phyloP scores from a whole-genome alignment of 352 stramenopile species.

The Pseudoperonospora humuli region DNA sequence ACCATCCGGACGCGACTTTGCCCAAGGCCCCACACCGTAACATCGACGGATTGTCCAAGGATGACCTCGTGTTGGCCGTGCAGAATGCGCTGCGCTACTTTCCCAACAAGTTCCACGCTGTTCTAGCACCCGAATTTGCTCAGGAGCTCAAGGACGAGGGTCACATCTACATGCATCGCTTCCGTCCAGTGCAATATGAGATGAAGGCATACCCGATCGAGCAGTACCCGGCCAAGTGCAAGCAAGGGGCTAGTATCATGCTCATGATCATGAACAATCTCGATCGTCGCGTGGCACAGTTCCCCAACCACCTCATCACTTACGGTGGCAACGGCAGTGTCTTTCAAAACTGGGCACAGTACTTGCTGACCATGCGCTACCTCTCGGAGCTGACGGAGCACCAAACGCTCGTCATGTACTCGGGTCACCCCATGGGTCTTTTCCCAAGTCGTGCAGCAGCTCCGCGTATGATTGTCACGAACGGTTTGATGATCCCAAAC shows the following conservation, averaged over 20 bases:
- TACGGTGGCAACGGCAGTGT: constrained; percentile 87
- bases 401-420: constrained; percentile 88
- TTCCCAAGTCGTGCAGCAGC: constrained; percentile 71
- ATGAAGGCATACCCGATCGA: constrained; percentile 85
- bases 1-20: constrained; percentile 39
- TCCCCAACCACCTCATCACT: constrained; percentile 82
- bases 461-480: constrained; percentile 82
- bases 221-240: constrained; percentile 61
- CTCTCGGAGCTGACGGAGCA: constrained; percentile 82
- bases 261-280: constrained; percentile 92
- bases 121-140: constrained; percentile 74
- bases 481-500: constrained; percentile 88
- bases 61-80: constrained; percentile 68
- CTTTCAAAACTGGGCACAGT: constrained; percentile 88
- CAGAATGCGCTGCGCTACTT: constrained; percentile 88
- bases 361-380: constrained; percentile 84
- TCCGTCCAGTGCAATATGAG: constrained; percentile 77
- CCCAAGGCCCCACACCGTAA: constrained; percentile 50
- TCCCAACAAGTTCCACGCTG: constrained; percentile 49
- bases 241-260: constrained; percentile 74
- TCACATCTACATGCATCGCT: constrained; percentile 89
- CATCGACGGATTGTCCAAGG: constrained; percentile 38
- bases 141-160: constrained; percentile 83
- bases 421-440: constrained; percentile 79
- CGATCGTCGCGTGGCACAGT: constrained; percentile 78